These are phyloP conservation scores for Phylloboletellus chloephorus DNA, from an alignment of 1,284 basidiomycete genomes.

Conservation along the genomic window DNA sequence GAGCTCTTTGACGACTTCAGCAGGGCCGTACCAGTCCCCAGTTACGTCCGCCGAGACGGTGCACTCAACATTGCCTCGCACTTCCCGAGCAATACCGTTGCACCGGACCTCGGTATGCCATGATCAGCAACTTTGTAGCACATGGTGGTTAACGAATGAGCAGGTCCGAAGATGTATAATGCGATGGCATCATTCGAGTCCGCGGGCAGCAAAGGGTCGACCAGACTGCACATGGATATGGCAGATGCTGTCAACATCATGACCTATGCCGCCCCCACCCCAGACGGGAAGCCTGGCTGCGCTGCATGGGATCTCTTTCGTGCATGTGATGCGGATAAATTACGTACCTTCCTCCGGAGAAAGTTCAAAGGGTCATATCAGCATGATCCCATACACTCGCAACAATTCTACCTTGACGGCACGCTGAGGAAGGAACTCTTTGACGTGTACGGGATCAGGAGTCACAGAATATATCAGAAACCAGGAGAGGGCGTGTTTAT, in stretches of 20 bases:
- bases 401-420: conserved; percentile 81
- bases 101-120: conserved; percentile 75
- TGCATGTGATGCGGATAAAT: conserved; percentile 73
- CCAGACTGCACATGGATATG: conserved; percentile 93
- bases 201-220: conserved; percentile 72
- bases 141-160: conserved; percentile 29
- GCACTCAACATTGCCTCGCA: conserved; percentile 83
- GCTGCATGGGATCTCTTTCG: conserved; percentile 93
- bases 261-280: conserved; percentile 62
- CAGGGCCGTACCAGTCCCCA: conserved; percentile 77
- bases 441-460: conserved; percentile 64
- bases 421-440: conserved; percentile 63
- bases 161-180: conserved; percentile 80
- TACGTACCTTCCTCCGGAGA: conserved; percentile 68
- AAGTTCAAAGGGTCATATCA: conserved; percentile 48
- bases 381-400: conserved; percentile 87
- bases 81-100: conserved; percentile 79
- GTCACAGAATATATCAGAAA: conserved; percentile 82
- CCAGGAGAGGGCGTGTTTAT: conserved; percentile 95
- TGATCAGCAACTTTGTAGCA: not conserved
- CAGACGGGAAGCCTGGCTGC: conserved; percentile 66
- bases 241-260: conserved; percentile 93
- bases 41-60: conserved; percentile 85
- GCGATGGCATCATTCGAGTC: conserved; percentile 62
- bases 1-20: conserved; percentile 87